These are phyloP conservation scores for Teratosphaeria zuluensis DNA, from an alignment of 2,329 filamentous ascomycete species.

Conservation along the genomic window DNA sequence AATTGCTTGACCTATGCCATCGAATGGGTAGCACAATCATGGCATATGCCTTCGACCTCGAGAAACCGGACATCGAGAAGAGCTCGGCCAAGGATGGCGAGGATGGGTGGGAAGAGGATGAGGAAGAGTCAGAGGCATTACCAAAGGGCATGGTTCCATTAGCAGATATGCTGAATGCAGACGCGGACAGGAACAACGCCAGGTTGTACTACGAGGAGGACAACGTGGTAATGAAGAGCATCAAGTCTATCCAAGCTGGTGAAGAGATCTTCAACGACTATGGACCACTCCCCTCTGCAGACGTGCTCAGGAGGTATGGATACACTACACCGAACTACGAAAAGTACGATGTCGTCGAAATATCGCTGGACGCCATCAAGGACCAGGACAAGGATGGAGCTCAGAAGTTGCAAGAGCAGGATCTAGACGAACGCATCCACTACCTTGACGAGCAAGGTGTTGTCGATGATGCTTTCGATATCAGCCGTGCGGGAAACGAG, in stretches of 20 bases:
- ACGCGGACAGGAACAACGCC: slow-evolving; percentile 72
- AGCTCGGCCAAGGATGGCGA: slow-evolving; percentile 44
- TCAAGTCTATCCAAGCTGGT: slow-evolving; percentile 58
- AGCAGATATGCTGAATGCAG: slow-evolving; percentile 82
- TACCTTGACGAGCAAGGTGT: slow-evolving; percentile 55
- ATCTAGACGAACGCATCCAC: slow-evolving; percentile 25
- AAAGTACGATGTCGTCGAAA: slow-evolving; percentile 72
- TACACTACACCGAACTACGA: slow-evolving; percentile 73
- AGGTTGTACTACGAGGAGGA: slow-evolving; percentile 52
- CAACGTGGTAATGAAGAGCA: slow-evolving; percentile 58
- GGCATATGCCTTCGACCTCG: slow-evolving; percentile 84
- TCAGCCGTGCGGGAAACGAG: slow-evolving; percentile 25
- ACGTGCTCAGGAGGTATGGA: slow-evolving; percentile 74
- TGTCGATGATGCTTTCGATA: slow-evolving; percentile 64
- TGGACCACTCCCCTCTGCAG: slow-evolving; percentile 70
- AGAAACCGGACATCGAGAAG: slow-evolving; percentile 31
- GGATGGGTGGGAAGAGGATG: slow-evolving; percentile 34
- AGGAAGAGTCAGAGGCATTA: slow-evolving; percentile 24
- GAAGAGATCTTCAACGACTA: slow-evolving; percentile 85
- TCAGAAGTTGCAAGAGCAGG: slow-evolving; percentile 5
- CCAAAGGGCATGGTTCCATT: slow-evolving; percentile 82
- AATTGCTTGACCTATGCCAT: slow-evolving; percentile 54
- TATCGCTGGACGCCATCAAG: slow-evolving; percentile 54
- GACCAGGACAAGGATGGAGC: slow-evolving; percentile 28
- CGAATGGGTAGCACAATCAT: slow-evolving; percentile 82